Conservation (phyloP, 805 yeast genomes). For the Starmerella asiatica region DNA sequence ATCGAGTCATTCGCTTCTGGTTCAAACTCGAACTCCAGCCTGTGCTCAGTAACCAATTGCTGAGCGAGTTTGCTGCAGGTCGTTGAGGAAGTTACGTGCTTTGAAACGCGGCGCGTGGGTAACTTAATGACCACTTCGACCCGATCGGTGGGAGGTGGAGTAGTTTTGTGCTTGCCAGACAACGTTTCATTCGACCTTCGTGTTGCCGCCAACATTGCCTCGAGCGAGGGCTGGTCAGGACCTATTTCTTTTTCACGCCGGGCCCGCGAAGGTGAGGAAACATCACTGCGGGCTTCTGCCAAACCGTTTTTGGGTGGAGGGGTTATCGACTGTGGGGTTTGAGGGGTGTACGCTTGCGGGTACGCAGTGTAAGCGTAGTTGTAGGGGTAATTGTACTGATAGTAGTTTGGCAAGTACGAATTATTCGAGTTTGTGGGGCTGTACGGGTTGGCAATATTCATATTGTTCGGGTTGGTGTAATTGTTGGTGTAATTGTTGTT, state of each 20-base stretch:
- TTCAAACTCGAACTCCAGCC: slow-evolving; percentile 22
- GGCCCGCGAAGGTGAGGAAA: too few relatives aligned
- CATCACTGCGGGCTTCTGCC: too few relatives aligned
- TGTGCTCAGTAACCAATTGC: slow-evolving; percentile 22
- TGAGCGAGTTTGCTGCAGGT: slow-evolving; percentile 15
- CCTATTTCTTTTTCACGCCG: neutral
- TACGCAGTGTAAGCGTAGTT: too few relatives aligned
- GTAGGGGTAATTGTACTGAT: too few relatives aligned
- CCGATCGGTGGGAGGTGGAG: neutral
- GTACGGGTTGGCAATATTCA: too few relatives aligned
- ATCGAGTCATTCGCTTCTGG: slow-evolving; percentile 18
- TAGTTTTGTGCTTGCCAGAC: neutral
- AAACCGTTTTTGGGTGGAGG: too few relatives aligned
- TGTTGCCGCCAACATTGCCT: slow-evolving; percentile 8
- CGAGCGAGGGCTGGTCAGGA: slow-evolving; percentile 6
- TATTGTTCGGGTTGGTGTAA: too few relatives aligned
- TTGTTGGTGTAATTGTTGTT: too few relatives aligned
- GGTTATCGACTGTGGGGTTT: neutral
- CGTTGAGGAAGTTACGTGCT: slow-evolving; percentile 8
- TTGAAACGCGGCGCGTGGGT: slow-evolving; percentile 21
- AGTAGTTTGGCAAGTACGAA: too few relatives aligned
- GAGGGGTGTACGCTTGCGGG: slow-evolving; percentile 3
- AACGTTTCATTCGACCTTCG: neutral
- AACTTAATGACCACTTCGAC: slow-evolving; percentile 13
- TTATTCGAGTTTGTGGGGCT: too few relatives aligned